Conservation (phyloP, 805 yeast species). For the Sungouiozyma ichnusensis region DNA sequence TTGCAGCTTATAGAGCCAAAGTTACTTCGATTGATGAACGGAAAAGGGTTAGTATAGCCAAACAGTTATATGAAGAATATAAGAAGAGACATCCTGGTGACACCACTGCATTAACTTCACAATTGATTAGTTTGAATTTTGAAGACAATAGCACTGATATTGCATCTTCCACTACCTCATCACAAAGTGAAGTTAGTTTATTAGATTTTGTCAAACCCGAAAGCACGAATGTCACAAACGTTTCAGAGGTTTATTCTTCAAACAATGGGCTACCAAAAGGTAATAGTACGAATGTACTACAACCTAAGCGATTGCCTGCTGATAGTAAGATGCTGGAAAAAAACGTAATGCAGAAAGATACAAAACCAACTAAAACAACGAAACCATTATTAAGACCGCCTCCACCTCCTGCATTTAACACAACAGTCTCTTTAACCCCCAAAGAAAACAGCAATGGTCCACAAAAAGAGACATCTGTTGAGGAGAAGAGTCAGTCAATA, state of each 20-base stretch:
- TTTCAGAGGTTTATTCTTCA: neutral
- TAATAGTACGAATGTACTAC: slow-evolving; percentile 2
- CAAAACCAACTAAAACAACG: neutral
- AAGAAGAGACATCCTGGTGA: slow-evolving; percentile 31
- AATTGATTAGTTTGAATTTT: slow-evolving; percentile 11
- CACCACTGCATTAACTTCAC: slow-evolving; percentile 11
- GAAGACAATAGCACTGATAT: slow-evolving; percentile 3
- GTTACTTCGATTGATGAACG: slow-evolving; percentile 63
- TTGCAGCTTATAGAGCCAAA: slow-evolving; percentile 57
- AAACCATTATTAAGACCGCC: slow-evolving; percentile 13
- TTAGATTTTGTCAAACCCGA: slow-evolving; percentile 6
- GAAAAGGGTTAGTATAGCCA: slow-evolving; percentile 43
- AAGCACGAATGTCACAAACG: neutral
- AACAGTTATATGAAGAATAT: slow-evolving; percentile 49
- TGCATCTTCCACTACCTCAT: neutral
- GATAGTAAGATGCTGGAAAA: neutral
- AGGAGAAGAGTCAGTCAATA: neutral
- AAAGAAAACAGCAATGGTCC: neutral
- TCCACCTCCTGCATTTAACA: slow-evolving; percentile 12
- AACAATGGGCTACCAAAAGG: neutral
- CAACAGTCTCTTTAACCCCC: slow-evolving; percentile 3
- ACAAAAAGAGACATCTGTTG: neutral
- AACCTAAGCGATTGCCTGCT: slow-evolving; percentile 3
- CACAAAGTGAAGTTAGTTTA: slow-evolving; percentile 5
- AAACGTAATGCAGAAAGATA: neutral